Evolutionary conservation across 352 stramenopile species (phyloP).

Genomic region (Globisporangium emineosum): DNA sequence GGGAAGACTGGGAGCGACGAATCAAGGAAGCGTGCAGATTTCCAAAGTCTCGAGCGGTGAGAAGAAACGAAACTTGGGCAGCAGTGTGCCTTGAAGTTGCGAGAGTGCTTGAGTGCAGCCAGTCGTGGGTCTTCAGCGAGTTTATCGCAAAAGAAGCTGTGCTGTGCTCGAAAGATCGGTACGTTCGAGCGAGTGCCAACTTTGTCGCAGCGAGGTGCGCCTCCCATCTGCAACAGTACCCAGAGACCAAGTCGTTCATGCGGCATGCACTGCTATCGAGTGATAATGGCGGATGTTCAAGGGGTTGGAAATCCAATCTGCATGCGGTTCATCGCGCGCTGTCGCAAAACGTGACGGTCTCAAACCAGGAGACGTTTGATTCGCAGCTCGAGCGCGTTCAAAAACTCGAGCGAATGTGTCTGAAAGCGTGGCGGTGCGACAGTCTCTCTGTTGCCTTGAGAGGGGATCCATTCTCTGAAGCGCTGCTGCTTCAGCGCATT

Average conservation of each 20-base stretch:
- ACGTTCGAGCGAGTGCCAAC: constrained; percentile 21
- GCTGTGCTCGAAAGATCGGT: constrained; percentile 24
- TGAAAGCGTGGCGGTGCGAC: constrained; percentile 52
- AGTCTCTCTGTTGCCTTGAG: constrained; percentile 34
- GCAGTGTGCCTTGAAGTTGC: constrained; percentile 35
- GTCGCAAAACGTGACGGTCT: constrained; percentile 27
- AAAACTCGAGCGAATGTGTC: constrained; percentile 64
- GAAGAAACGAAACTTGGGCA: constrained; percentile 40
- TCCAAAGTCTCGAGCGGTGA: neutral
- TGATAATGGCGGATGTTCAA: neutral
- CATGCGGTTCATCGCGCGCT: constrained; percentile 35
- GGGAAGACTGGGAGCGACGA: constrained; percentile 31
- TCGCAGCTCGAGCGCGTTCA: constrained; percentile 35
- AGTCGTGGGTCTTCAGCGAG: constrained; percentile 34
- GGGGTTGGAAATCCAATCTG: constrained; percentile 26
- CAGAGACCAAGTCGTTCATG: constrained; percentile 22
- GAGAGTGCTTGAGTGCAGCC: constrained; percentile 30
- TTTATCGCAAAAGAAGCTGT: constrained; percentile 25
- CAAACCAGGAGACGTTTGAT: constrained; percentile 36
- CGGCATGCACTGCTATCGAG: constrained; percentile 23
- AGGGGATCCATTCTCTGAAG: constrained; percentile 47
- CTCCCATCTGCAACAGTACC: constrained; percentile 21
- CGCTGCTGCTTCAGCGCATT: constrained; percentile 55
- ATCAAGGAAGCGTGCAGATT: constrained; percentile 14
- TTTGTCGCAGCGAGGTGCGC: constrained; percentile 29